Evolutionary conservation across 2,329 filamentous ascomycete species (phyloP).

Genomic region (Clonostachys solani): DNA sequence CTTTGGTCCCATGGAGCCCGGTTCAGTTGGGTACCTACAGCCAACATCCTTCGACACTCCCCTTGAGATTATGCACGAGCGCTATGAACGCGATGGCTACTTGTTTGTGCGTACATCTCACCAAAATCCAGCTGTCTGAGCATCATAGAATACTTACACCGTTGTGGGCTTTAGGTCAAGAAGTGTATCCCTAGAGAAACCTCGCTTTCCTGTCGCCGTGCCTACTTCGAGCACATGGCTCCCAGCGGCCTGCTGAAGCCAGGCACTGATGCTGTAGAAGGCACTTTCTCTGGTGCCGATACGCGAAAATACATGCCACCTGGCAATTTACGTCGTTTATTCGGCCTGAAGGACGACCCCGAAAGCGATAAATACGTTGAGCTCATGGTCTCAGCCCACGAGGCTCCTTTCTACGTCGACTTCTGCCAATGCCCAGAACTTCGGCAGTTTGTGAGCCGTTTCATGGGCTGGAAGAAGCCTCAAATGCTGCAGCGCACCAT

Average conservation of each 20-base stretch:
- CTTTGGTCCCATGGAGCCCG: too few species aligned
- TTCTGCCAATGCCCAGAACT: constrained; percentile 45
- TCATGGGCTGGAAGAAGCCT: constrained; percentile 49
- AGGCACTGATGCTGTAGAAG: constrained; percentile 1
- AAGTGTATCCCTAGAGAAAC: constrained; percentile 45
- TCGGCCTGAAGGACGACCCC: neutral
- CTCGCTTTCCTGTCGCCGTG: constrained; percentile 42
- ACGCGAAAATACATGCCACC: too few species aligned
- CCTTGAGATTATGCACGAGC: constrained; percentile 38
- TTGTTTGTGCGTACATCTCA: constrained; percentile 24
- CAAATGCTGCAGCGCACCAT: constrained; percentile 41
- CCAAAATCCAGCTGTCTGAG: too few species aligned
- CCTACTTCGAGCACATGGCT: constrained; percentile 5
- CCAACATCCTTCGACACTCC: constrained; percentile 13
- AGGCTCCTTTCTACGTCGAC: constrained; percentile 2
- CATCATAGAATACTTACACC: too few species aligned
- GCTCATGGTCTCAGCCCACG: neutral
- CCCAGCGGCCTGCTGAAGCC: constrained; percentile 2
- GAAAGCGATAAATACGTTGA: neutral
- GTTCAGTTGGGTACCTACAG: too few species aligned
- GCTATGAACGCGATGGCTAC: constrained; percentile 38
- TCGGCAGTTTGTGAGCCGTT: constrained; percentile 39
- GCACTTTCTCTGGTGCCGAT: constrained; percentile 2
- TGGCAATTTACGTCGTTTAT: too few species aligned
- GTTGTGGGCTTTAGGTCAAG: constrained; percentile 27